These are phyloP conservation scores for Nitzschia sp. DNA, from an alignment of 108 stramenopile species.

Conservation along the genomic window DNA sequence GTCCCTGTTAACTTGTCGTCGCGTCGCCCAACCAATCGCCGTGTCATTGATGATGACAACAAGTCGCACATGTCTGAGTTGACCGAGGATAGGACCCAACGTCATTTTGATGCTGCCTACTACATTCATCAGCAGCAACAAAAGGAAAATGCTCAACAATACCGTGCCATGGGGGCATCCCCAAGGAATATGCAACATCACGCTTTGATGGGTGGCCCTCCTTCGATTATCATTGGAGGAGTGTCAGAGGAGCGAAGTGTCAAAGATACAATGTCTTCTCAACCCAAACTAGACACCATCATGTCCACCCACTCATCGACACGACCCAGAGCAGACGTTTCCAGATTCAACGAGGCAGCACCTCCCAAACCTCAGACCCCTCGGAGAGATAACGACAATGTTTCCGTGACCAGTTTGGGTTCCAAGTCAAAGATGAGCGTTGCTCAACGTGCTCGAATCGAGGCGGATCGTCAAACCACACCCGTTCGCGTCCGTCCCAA, in stretches of 20 bases:
- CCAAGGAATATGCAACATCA: conserved; percentile 16
- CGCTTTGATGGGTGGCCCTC: conserved; percentile 19
- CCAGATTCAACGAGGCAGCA: conserved; percentile 5
- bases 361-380: conserved; percentile 17
- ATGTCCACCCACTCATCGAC: conserved; percentile 12
- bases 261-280: not conserved
- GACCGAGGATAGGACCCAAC: conserved; percentile 82
- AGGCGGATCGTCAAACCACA: conserved; percentile 62
- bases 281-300: conserved; percentile 33
- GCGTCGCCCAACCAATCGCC: conserved; percentile 1
- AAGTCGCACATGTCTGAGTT: conserved; percentile 78
- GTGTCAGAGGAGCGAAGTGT: conserved; percentile 20
- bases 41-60: conserved; percentile 48
- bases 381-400: not conserved
- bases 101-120: conserved; percentile 57
- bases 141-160: conserved; percentile 19
- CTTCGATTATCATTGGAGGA: conserved; percentile 21
- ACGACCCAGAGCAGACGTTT: conserved; percentile 18
- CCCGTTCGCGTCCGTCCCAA: conserved; percentile 34
- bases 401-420: conserved; percentile 13
- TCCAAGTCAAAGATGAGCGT: conserved; percentile 50
- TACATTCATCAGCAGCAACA: conserved; percentile 30
- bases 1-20: conserved; percentile 1
- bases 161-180: conserved; percentile 26
- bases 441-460: conserved; percentile 68